Conservation (phyloP, 1,284 basidiomycete species). For the Tilletia caries region DNA sequence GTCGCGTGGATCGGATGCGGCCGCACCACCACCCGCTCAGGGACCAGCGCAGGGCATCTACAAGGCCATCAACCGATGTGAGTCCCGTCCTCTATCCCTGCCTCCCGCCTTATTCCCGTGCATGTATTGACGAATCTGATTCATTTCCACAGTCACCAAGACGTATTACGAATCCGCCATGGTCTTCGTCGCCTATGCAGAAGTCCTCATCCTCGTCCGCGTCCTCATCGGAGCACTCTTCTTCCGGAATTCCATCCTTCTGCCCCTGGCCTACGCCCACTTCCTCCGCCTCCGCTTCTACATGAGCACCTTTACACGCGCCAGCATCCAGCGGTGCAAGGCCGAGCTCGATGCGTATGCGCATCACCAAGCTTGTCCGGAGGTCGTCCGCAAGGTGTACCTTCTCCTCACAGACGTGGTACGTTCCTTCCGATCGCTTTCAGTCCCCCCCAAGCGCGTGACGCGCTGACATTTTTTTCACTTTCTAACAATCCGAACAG, state of each 20-base stretch:
- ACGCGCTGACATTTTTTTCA: not conserved
- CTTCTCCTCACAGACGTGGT: constrained; percentile 45
- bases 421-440: constrained; percentile 1
- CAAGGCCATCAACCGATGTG: constrained; percentile 48
- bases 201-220: constrained; percentile 50
- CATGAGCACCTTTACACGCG: constrained; percentile 52
- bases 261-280: constrained; percentile 50
- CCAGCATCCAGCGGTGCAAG: constrained; percentile 46
- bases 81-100: constrained; percentile 11
- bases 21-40: constrained; percentile 24
- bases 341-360: constrained; percentile 38
- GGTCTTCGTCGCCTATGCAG: constrained; percentile 53
- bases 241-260: constrained; percentile 48
- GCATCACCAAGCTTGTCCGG: constrained; percentile 45
- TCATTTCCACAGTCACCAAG: constrained; percentile 45
- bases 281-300: constrained; percentile 50
- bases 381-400: constrained; percentile 45
- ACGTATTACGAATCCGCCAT: constrained; percentile 55
- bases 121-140: constrained; percentile 18
- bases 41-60: constrained; percentile 36
- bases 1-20: constrained; percentile 1
- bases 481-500: not conserved
- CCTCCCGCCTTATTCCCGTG: constrained; percentile 12
- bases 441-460: not conserved
- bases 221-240: constrained; percentile 50